Percentiles rank a stretch among this genome's conserved stretches.
phyloP scores from a whole-genome alignment of 768 basidiomycete species.

The Serendipita sp. region DNA sequence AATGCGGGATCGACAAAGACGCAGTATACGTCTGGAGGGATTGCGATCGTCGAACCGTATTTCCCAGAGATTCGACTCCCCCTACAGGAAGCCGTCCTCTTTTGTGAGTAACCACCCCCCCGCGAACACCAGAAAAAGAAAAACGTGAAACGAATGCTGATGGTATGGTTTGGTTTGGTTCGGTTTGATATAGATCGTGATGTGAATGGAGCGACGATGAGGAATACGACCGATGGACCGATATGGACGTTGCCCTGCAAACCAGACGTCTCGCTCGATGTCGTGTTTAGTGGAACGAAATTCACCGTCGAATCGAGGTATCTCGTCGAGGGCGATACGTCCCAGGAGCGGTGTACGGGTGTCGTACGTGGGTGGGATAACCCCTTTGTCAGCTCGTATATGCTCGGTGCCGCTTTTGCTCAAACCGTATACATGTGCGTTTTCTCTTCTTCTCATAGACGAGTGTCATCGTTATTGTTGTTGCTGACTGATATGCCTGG shows the following conservation, averaged over 20 bases:
- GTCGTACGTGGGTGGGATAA: not conserved
- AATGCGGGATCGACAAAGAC: not conserved
- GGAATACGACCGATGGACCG: not conserved
- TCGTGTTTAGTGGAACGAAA: not conserved
- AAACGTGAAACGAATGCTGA: not conserved
- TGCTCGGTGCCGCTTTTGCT: not conserved
- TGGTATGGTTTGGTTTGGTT: not conserved
- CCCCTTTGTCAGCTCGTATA: not conserved
- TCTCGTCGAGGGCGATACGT: not conserved
- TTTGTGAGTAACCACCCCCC: not conserved
- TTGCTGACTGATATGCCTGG: not conserved
- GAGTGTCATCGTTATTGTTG: not conserved
- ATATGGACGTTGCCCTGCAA: not conserved
- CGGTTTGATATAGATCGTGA: not conserved
- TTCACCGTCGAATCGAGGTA: not conserved
- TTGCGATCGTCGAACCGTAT: not conserved
- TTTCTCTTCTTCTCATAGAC: not conserved
- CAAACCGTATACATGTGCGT: slow-evolving; percentile 2
- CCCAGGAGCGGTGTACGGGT: not conserved
- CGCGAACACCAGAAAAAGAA: too few relatives aligned
- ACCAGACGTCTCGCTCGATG: not conserved
- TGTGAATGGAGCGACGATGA: not conserved
- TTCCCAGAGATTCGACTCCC: slow-evolving; percentile 1
- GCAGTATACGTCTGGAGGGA: not conserved
- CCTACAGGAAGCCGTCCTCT: not conserved